Evolutionary conservation across 768 basidiomycete genomes (phyloP), one percentile per base, ranked within the genome.

Genomic region (Mycena olivaceomarginata): DNA sequence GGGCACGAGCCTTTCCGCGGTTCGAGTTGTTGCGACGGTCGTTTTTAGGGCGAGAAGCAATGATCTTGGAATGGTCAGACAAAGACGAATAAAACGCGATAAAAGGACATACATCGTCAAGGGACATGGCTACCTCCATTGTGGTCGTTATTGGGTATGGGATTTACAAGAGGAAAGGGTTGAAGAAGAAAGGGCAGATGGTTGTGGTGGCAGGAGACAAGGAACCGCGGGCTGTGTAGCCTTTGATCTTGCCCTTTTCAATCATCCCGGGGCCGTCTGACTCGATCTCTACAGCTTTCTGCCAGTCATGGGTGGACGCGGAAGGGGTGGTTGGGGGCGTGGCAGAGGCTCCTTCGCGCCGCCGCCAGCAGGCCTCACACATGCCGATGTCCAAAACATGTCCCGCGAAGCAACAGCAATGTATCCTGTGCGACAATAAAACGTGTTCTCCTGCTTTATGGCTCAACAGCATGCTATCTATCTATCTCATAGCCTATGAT

Each of bases 321-420:
- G 94, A 5, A 85, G 94, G 75, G 93, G 91, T 81, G 91, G 91
- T 22, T 91, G 92, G 39, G 85, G 88, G 67, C 82, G 85, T 18
- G 87, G 88, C 25, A 72, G 84, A 16, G 82, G 85, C 39, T 77
- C 82, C 25, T 82, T 83, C 76, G 84, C 75, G 84, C 88, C 90
- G 48, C 93, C 92, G 4, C 94, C 95, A 0, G 95, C 96, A 93
- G 96, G 96, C 22, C 90, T 97, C 41, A 93, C 93, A 8, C 95
- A 94, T 82, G 91, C 93, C 57, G 96, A 97, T 83, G 89, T 97
- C 67, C 94, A 95, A 83, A 89, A 92, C 65, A 85, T 96, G 82
- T 94, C 94, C 20, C 88, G 94, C 73, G 96, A 96, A 84, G 93
- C 89, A 72, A 93, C 94, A 53, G 92, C 92, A 40, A 86, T 96